phyloP scores from a whole-genome alignment of 148 eudicot genomes.

The Simmondsia chinensis region DNA sequence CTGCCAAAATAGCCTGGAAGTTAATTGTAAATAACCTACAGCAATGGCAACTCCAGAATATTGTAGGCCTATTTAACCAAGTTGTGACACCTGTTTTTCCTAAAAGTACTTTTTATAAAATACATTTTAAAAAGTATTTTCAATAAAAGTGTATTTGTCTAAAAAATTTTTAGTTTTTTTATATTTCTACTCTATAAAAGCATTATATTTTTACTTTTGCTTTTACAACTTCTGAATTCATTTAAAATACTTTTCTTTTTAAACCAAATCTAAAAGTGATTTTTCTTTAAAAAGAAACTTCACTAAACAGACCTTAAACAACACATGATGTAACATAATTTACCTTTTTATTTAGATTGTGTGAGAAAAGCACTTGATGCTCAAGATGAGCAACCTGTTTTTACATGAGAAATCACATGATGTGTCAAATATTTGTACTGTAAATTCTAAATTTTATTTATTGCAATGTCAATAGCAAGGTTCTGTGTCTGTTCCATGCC shows the following conservation, averaged over 20 bases:
- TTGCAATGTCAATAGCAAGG: background rate
- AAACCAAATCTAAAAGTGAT: background rate
- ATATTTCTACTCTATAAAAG: too few relatives aligned
- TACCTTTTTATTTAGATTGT: constrained; percentile 55
- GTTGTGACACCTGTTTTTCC: too few relatives aligned
- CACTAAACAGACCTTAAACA: background rate
- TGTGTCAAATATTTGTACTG: background rate
- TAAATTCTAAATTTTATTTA: background rate
- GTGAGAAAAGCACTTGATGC: constrained; percentile 46
- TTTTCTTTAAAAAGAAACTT: background rate
- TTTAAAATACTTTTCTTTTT: too few relatives aligned
- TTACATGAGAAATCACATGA: constrained; percentile 3
- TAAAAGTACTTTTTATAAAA: too few relatives aligned
- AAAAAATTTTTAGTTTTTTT: too few relatives aligned
- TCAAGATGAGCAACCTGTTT: constrained; percentile 63
- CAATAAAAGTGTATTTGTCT: too few relatives aligned
- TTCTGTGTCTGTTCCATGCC: too few relatives aligned
- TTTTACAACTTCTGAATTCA: too few relatives aligned
- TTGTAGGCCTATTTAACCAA: background rate
- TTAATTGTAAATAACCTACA: background rate
- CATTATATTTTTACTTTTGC: too few relatives aligned
- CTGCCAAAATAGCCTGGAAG: constrained; percentile 14
- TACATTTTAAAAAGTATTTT: too few relatives aligned
- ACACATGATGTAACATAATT: background rate
- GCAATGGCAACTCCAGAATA: background rate